Evolutionary conservation across 257 asterid species (phyloP).

Genomic region (Solanum pinnatisectum): DNA sequence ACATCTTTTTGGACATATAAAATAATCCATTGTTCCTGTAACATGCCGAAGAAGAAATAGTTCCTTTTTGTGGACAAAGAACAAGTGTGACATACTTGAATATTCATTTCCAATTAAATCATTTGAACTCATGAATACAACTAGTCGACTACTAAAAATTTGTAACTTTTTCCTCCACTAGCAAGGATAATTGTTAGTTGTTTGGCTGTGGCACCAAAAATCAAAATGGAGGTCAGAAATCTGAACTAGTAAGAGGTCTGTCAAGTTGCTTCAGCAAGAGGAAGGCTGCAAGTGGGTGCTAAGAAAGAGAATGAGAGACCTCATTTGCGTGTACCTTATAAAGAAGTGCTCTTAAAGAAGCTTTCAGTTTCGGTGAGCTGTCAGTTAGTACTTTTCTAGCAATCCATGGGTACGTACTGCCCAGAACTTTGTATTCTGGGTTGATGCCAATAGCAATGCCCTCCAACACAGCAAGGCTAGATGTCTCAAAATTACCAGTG

Average conservation of each 20-base stretch:
- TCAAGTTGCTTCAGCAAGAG: neutral
- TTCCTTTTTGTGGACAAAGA: neutral
- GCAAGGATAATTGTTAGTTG: neutral
- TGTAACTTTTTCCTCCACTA: neutral
- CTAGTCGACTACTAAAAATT: neutral
- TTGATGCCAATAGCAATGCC: slow-evolving; percentile 78
- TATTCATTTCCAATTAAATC: neutral
- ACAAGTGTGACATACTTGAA: neutral
- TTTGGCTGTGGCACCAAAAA: neutral
- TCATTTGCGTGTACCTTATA: slow-evolving; percentile 47
- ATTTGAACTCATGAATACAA: neutral
- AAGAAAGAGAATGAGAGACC: neutral
- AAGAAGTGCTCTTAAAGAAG: slow-evolving; percentile 73
- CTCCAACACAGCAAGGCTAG: slow-evolving; percentile 93
- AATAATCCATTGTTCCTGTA: neutral
- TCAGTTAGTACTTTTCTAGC: slow-evolving; percentile 91
- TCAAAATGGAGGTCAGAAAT: neutral
- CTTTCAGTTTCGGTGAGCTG: slow-evolving; percentile 69
- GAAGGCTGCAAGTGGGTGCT: neutral
- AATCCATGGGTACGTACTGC: slow-evolving; percentile 98
- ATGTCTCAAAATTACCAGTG: slow-evolving; percentile 15
- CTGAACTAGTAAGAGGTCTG: neutral
- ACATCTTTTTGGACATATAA: neutral
- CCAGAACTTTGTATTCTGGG: slow-evolving; percentile 87
- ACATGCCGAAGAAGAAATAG: neutral